Percentiles rank a stretch among this genome's conserved stretches.
Evolutionary conservation across 257 asterid genomes (phyloP).

Genomic region (Penstemon newberryi): DNA sequence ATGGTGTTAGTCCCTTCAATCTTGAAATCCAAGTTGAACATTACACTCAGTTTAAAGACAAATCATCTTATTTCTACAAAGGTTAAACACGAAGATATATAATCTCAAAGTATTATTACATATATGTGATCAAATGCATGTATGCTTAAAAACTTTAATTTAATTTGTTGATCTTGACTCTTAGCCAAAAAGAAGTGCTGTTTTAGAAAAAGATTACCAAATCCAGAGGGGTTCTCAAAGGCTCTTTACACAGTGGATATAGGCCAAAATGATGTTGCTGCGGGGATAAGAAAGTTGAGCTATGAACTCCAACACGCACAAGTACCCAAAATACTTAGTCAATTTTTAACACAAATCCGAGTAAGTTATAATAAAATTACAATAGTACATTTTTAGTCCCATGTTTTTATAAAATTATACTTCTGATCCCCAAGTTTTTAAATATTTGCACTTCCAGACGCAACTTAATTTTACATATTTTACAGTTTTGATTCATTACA

Average conservation of each 20-base stretch:
- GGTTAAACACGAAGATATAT: too few relatives aligned
- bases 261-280: constrained; percentile 68
- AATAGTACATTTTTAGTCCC: too few relatives aligned
- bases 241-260: constrained; percentile 62
- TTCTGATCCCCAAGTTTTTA: too few relatives aligned
- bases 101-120: too few relatives aligned
- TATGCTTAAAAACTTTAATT: too few relatives aligned
- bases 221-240: constrained; percentile 46
- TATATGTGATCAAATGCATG: too few relatives aligned
- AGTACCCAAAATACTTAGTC: constrained; percentile 37
- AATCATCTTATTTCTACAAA: constrained; percentile 41
- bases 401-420: too few relatives aligned
- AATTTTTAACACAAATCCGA: constrained; percentile 40
- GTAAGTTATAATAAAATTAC: constrained; percentile 34
- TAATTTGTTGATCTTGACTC: background rate
- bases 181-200: constrained; percentile 28
- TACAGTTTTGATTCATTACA: too few relatives aligned
- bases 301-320: constrained; percentile 34
- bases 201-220: constrained; percentile 41
- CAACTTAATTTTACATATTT: too few relatives aligned
- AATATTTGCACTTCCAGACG: too few relatives aligned
- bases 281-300: constrained; percentile 29
- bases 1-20: constrained; percentile 59
- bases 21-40: constrained; percentile 72
- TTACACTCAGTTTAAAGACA: constrained; percentile 48